Evolutionary conservation across 164 flowering plant genomes (phyloP), one percentile per base, ranked within the genome.

Genomic region (Malania oleifera): DNA sequence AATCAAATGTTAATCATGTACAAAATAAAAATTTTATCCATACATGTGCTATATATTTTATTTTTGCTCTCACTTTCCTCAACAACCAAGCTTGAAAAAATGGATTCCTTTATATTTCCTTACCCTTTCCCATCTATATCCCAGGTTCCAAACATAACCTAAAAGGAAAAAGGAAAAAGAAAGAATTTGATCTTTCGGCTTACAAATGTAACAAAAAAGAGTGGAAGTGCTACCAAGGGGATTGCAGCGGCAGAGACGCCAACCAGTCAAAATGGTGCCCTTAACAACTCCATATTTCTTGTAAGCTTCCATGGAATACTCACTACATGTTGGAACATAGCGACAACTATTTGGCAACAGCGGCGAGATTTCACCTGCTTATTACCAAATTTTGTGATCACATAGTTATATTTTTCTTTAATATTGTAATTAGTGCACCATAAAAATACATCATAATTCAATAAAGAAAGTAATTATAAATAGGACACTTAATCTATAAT

Each of bases 171-270:
- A 34, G 11, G 0, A 7, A 7, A 34, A 7, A 34, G 7, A 34
- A 34, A 34, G 10, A 34, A 34, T 7, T 12, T 7, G 11, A 34
- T 34, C 11, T 7, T 12, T 7, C 1, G 38, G 11, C 10, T 7
- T n/a, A 20, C 7, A 18, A 37, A 17, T 6, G 13, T 14, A 9
- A 44, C 8, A 45, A 45, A 12, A n/a, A 20, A 7, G 40, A 25
- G 23, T 44, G 13, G 18, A 57, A 45, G 20, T 57, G 47, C 19
- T 73, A 76, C 98, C 98, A 14, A 93, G 81, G 52, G 98, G 98
- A 74, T 89, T 89, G 75, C 98, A 93, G n/a, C 96, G 96, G 68
- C 98, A 89, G 61, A 93, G 75, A 44, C 96, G 96, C 89, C 96
- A 89, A 62, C 84, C 82, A 6, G 95, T 93, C 80, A 89, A 70